These are phyloP conservation scores for Eucalyptus marginata DNA, from an alignment of 345 rosid genomes.

Conservation along the genomic window DNA sequence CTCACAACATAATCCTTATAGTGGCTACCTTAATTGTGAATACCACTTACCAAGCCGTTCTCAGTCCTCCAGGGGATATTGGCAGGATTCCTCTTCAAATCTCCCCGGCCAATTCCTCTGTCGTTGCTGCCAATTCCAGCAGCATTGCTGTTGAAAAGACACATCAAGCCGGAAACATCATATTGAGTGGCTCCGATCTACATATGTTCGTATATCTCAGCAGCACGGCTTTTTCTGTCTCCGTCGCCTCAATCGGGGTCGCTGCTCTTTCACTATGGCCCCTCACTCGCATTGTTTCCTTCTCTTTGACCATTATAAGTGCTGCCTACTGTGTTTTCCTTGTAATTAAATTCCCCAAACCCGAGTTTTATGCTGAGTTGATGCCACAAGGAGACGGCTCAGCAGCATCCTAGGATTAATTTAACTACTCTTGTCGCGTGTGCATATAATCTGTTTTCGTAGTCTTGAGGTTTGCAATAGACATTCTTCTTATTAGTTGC, in stretches of 20 bases:
- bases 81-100: too few species aligned
- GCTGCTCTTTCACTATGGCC: background rate
- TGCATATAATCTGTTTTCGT: too few species aligned
- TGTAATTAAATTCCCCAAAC: background rate
- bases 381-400: background rate
- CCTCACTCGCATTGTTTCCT: background rate
- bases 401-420: background rate
- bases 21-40: too few species aligned
- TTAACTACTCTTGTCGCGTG: background rate
- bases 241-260: background rate
- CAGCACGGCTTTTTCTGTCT: background rate
- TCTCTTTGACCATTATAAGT: background rate
- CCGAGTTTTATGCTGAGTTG: rapidly evolving
- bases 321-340: background rate
- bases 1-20: too few species aligned
- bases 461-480: too few species aligned
- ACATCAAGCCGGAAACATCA: background rate
- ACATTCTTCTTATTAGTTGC: too few species aligned
- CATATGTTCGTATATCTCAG: rapidly evolving
- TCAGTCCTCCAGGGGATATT: too few species aligned
- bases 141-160: background rate
- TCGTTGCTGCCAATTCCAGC: background rate
- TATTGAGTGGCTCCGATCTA: background rate
- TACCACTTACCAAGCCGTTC: too few species aligned
- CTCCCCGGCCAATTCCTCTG: background rate